phyloP scores from a whole-genome alignment of 2,329 filamentous ascomycete genomes.

The Acrodontium crateriforme region DNA sequence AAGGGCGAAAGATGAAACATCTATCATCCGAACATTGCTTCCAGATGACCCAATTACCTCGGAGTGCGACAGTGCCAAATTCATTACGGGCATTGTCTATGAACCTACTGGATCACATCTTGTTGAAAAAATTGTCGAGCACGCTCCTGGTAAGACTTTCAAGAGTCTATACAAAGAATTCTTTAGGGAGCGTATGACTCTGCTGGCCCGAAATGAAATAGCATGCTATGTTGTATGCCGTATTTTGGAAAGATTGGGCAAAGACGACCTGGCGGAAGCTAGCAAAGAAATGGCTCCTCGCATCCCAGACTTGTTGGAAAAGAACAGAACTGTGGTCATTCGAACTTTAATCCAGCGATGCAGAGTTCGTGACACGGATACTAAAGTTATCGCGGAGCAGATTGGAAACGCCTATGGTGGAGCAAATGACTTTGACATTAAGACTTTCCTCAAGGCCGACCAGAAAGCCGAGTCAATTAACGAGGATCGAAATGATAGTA shows the following conservation, averaged over 20 bases:
- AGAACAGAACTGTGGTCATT: constrained; percentile 65
- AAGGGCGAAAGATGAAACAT: constrained; percentile 48
- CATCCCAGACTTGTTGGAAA: constrained; percentile 57
- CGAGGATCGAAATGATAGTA: constrained; percentile 7
- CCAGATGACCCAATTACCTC: constrained; percentile 67
- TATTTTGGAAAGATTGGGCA: constrained; percentile 69
- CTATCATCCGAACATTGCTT: constrained; percentile 63
- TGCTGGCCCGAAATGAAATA: constrained; percentile 75
- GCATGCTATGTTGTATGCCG: constrained; percentile 77
- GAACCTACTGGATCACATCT: constrained; percentile 82
- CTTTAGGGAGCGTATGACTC: constrained; percentile 66
- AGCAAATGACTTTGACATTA: constrained; percentile 37
- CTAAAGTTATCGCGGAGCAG: constrained; percentile 39
- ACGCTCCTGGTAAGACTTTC: constrained; percentile 77
- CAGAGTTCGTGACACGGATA: constrained; percentile 49
- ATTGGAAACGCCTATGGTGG: constrained; percentile 44
- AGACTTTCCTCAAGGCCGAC: constrained; percentile 46
- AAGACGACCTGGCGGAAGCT: constrained; percentile 67
- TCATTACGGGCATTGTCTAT: constrained; percentile 78
- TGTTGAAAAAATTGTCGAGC: constrained; percentile 70
- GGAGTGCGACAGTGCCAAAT: constrained; percentile 58
- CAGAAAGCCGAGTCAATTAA: constrained; percentile 5
- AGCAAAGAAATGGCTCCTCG: constrained; percentile 59
- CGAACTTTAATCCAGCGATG: constrained; percentile 75
- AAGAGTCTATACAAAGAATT: constrained; percentile 71